These are phyloP conservation scores for Melaleuca quinquenervia DNA, from an alignment of 345 rosid species.

Conservation along the genomic window DNA sequence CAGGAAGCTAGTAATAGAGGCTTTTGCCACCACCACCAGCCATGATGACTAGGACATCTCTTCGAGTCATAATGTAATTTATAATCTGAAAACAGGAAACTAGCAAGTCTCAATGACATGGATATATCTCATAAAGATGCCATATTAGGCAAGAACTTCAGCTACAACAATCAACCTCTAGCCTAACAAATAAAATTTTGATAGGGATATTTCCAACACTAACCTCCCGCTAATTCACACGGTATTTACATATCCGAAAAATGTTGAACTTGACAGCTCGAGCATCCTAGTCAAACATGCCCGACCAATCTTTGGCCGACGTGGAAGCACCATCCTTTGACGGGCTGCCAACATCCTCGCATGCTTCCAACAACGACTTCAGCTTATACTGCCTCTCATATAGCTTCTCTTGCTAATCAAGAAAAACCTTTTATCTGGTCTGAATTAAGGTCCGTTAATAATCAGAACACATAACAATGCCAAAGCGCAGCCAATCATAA, in stretches of 20 bases:
- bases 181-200: neutral
- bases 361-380: conserved; percentile 42
- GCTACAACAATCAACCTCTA: neutral
- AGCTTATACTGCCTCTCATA: conserved; percentile 60
- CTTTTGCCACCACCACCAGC: conserved; percentile 99
- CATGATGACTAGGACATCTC: conserved; percentile 89
- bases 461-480: neutral
- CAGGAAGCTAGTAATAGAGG: conserved; percentile 93
- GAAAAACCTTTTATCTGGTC: conserved; percentile 60
- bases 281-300: conserved; percentile 75
- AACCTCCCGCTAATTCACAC: conserved; percentile 85
- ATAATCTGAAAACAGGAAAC: conserved; percentile 33
- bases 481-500: neutral
- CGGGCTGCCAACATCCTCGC: conserved; percentile 24
- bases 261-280: conserved; percentile 63
- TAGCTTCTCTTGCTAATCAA: conserved; percentile 69
- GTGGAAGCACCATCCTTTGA: conserved; percentile 13
- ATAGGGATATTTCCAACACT: neutral
- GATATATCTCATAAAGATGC: too few species aligned
- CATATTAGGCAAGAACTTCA: neutral
- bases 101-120: neutral
- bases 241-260: conserved; percentile 77
- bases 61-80: conserved; percentile 72
- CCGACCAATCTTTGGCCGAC: conserved; percentile 48
- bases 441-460: neutral